Conservation (phyloP, 1,139 yeast genomes). For the Sugiyamaella pinicola region DNA sequence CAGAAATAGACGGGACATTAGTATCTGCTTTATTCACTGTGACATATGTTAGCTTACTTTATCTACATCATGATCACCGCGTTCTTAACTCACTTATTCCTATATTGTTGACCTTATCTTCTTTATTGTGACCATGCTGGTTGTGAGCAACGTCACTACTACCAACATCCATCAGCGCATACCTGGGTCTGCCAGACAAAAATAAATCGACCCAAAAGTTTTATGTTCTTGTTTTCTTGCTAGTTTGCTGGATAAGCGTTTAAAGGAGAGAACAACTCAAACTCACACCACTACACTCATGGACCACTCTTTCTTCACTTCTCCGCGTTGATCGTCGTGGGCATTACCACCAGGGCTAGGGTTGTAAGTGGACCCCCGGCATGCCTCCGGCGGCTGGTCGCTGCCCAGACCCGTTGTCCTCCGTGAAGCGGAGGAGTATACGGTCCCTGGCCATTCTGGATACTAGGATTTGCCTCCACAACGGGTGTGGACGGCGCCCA, state of each 20-base stretch:
- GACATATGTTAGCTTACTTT: not conserved
- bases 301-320: not conserved
- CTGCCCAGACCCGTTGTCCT: not conserved
- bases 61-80: not conserved
- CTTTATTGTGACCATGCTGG: not conserved
- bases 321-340: not conserved
- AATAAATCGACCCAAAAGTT: not conserved
- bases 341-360: not conserved
- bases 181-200: not conserved
- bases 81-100: not conserved
- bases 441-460: no score
- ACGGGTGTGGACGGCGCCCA: no score
- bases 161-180: not conserved
- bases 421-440: no score
- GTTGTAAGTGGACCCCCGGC: not conserved
- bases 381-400: not conserved
- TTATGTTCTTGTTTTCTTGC: not conserved
- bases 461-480: no score
- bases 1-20: not conserved
- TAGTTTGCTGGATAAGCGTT: not conserved
- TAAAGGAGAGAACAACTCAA: not conserved
- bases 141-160: not conserved
- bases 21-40: no score
- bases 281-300: not conserved
- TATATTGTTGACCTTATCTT: not conserved